phyloP scores from a whole-genome alignment of 2,329 filamentous ascomycete genomes.

The Beauveria brongniartii region DNA sequence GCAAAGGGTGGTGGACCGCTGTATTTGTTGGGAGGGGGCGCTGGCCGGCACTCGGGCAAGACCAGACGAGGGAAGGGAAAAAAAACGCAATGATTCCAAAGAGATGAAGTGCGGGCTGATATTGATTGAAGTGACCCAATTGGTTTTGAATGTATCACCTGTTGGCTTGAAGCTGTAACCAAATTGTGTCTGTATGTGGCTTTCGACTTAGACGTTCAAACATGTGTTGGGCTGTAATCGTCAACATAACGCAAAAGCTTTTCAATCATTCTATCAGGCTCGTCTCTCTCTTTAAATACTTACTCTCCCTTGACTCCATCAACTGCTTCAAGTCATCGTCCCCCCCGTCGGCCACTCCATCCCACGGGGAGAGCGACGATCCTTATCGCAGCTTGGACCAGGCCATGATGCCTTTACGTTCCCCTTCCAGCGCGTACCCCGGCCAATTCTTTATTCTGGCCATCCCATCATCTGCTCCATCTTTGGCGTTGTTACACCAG shows the following conservation, averaged over 20 bases:
- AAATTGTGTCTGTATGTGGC: too few relatives aligned
- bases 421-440: constrained; percentile 2
- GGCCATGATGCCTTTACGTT: background rate
- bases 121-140: too few relatives aligned
- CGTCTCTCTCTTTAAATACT: background rate
- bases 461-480: background rate
- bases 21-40: background rate
- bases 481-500: background rate
- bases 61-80: too few relatives aligned
- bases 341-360: background rate
- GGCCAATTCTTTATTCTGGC: background rate
- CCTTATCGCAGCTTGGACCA: background rate
- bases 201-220: background rate
- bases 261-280: background rate
- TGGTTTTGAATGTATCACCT: too few relatives aligned
- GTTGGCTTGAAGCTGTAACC: too few relatives aligned
- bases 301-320: background rate
- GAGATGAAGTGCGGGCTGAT: too few relatives aligned
- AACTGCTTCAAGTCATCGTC: background rate
- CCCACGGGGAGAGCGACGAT: background rate
- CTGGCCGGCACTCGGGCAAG: background rate
- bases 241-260: background rate
- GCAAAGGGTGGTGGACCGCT: background rate
- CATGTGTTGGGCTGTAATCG: background rate
- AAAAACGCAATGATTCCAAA: too few relatives aligned